These are phyloP conservation scores for Fusarium torulosum DNA, from an alignment of 2,329 filamentous ascomycete species.

Conservation along the genomic window DNA sequence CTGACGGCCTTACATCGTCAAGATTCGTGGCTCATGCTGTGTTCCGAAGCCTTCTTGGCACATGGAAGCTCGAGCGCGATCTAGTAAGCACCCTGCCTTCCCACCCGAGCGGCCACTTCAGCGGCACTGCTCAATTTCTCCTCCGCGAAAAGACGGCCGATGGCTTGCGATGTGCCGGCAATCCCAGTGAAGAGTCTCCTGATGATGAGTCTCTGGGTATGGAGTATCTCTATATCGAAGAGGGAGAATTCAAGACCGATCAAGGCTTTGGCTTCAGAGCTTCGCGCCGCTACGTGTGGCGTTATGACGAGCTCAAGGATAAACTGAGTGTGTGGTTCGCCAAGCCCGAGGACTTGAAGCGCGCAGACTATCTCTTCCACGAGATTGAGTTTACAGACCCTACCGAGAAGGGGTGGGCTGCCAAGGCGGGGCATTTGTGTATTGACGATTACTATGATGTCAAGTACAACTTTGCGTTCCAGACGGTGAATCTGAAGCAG, in stretches of 20 bases:
- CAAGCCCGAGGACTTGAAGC: slow-evolving; percentile 69
- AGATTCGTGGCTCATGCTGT: slow-evolving; percentile 74
- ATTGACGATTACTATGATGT: slow-evolving; percentile 79
- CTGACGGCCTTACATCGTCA: slow-evolving; percentile 57
- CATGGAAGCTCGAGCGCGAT: slow-evolving; percentile 73
- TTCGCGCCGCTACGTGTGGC: slow-evolving; percentile 77
- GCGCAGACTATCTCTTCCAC: slow-evolving; percentile 81
- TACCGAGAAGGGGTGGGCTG: slow-evolving; percentile 66
- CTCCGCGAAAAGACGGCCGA: slow-evolving; percentile 70
- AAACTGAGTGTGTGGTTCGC: slow-evolving; percentile 80
- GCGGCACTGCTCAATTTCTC: slow-evolving; percentile 73
- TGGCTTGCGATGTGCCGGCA: slow-evolving; percentile 56
- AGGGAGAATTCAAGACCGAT: slow-evolving; percentile 72
- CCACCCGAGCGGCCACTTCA: slow-evolving; percentile 74
- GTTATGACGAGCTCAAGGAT: slow-evolving; percentile 73
- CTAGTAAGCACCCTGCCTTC: slow-evolving; percentile 66
- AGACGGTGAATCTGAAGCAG: slow-evolving; percentile 65
- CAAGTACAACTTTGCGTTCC: slow-evolving; percentile 74
- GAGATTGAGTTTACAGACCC: slow-evolving; percentile 70
- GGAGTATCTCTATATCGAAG: slow-evolving; percentile 78
- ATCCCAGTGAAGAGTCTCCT: slow-evolving; percentile 4
- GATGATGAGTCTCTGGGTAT: slow-evolving; percentile 54
- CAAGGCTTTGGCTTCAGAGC: slow-evolving; percentile 70
- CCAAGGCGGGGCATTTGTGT: slow-evolving; percentile 77
- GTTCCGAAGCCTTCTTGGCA: slow-evolving; percentile 77